phyloP scores from a whole-genome alignment of 495 filamentous ascomycete species.

The Chaetomidium leptoderma region DNA sequence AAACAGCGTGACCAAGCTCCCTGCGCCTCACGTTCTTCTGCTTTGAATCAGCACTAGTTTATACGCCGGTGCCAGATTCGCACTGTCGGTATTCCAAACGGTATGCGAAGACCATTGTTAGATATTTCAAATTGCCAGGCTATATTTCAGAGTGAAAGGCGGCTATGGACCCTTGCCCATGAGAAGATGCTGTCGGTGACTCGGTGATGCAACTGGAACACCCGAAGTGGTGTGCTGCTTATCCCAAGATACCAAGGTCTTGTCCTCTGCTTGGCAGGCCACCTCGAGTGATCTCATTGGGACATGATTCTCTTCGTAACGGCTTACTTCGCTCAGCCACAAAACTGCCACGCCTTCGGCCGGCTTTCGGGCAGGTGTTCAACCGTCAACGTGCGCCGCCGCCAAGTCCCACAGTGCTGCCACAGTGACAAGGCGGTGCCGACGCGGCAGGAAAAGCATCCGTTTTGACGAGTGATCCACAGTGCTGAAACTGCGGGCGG shows the following conservation, averaged over 20 bases:
- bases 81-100: no score
- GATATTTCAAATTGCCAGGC: neutral
- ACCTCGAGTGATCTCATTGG: conserved; percentile 9
- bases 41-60: neutral
- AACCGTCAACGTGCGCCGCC: neutral
- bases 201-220: neutral
- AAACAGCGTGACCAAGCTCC: neutral
- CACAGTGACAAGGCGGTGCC: neutral
- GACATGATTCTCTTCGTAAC: neutral
- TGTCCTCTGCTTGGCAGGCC: neutral
- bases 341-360: neutral
- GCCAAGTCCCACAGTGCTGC: conserved; percentile 1
- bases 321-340: conserved; percentile 6
- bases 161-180: no score
- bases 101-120: no score
- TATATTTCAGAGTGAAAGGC: neutral
- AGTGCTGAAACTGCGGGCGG: conserved; percentile 16
- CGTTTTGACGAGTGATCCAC: conserved; percentile 2
- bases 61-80: neutral
- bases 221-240: no score
- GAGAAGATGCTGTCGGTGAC: neutral
- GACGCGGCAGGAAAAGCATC: neutral
- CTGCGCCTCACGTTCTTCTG: neutral
- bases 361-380: no score
- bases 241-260: neutral